A percentile compares a stretch with the other conserved stretches of the same genome.
Evolutionary conservation across 2,329 filamentous ascomycete genomes (phyloP).

Genomic region (Botrytis paeoniae): DNA sequence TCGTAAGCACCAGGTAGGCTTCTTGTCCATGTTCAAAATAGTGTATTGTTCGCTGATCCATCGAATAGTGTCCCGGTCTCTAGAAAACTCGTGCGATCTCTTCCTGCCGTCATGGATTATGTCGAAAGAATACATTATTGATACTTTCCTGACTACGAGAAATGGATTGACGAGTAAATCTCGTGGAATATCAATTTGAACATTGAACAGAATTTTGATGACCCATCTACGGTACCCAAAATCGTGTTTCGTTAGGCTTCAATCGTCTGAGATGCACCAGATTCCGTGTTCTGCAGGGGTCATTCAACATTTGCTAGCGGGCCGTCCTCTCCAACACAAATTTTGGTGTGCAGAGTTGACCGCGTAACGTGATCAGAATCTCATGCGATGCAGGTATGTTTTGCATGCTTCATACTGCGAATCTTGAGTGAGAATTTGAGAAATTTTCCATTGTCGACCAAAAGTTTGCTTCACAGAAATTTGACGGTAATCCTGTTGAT

Average conservation of each 20-base stretch:
- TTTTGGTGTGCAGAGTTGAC: slow-evolving; percentile 30
- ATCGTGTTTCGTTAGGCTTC: neutral
- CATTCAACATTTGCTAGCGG: slow-evolving; percentile 29
- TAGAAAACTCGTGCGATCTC: slow-evolving; percentile 44
- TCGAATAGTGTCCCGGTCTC: slow-evolving; percentile 46
- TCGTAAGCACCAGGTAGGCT: slow-evolving; percentile 54
- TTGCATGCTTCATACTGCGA: slow-evolving; percentile 30
- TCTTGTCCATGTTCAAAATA: slow-evolving; percentile 26
- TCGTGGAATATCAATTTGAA: no score
- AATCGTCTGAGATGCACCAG: slow-evolving; percentile 14
- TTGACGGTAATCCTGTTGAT: no score
- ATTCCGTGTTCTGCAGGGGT: slow-evolving; percentile 21
- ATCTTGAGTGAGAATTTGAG: neutral
- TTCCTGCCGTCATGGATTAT: slow-evolving; percentile 53
- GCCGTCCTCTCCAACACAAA: slow-evolving; percentile 32
- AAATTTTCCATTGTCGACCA: no score
- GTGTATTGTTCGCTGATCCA: neutral
- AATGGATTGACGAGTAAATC: slow-evolving; percentile 28
- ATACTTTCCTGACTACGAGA: slow-evolving; percentile 58
- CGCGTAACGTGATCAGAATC: slow-evolving; percentile 35
- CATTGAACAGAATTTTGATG: neutral
- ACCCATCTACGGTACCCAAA: neutral
- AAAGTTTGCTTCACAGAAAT: neutral
- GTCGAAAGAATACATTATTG: slow-evolving; percentile 52
- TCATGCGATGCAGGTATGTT: slow-evolving; percentile 36